phyloP scores from a whole-genome alignment of 2,329 filamentous ascomycete genomes.

The Zalaria sp. region DNA sequence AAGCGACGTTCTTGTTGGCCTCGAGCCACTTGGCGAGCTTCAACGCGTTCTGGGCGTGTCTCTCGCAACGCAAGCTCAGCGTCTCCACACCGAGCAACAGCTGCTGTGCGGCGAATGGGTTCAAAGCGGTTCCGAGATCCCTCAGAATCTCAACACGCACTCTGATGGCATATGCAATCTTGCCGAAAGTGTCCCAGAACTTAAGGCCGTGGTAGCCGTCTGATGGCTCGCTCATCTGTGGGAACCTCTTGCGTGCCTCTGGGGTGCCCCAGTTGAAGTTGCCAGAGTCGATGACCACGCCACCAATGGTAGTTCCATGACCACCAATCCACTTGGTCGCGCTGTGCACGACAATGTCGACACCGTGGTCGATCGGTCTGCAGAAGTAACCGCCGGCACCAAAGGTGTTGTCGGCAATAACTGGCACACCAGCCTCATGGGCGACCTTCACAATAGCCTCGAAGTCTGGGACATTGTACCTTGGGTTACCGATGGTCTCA shows the following conservation, averaged over 20 bases:
- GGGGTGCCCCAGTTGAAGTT: constrained; percentile 91
- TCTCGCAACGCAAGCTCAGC: constrained; percentile 69
- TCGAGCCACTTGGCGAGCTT: constrained; percentile 72
- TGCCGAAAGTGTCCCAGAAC: constrained; percentile 86
- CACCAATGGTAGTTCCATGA: constrained; percentile 83
- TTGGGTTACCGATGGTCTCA: constrained; percentile 87
- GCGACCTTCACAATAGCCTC: constrained; percentile 74
- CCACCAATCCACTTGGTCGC: constrained; percentile 97
- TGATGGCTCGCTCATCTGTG: constrained; percentile 78
- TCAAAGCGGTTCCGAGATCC: constrained; percentile 69
- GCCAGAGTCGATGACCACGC: constrained; percentile 73
- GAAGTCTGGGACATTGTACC: constrained; percentile 85
- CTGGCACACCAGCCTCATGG: constrained; percentile 47
- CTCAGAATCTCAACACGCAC: constrained; percentile 81
- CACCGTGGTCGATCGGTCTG: constrained; percentile 77
- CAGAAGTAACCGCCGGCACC: constrained; percentile 83
- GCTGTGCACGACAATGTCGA: constrained; percentile 34
- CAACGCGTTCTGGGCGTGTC: constrained; percentile 74
- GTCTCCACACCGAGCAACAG: constrained; percentile 83
- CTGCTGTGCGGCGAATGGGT: constrained; percentile 87
- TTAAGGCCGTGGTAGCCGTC: constrained; percentile 86
- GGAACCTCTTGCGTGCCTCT: constrained; percentile 52
- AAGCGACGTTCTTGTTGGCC: constrained; percentile 68
- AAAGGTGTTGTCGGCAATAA: constrained; percentile 81
- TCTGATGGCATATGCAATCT: constrained; percentile 69